Conservation (phyloP, 306 rosid genomes). For the Corylus americana region DNA sequence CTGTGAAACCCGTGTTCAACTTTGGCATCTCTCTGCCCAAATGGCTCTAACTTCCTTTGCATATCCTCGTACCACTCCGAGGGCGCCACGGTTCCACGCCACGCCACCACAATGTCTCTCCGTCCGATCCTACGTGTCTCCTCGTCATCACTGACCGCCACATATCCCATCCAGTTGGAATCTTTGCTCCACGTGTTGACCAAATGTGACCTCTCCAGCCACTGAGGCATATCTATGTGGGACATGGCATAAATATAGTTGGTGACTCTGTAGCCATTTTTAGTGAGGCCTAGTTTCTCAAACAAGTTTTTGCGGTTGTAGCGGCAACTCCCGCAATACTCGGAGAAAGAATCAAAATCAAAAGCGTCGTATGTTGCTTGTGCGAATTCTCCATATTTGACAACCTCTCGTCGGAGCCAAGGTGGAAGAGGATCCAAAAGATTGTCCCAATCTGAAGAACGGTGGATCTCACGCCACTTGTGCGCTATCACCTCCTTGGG, state of each 20-base stretch:
- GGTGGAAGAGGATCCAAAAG: slow-evolving; percentile 61
- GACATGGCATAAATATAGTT: slow-evolving; percentile 67
- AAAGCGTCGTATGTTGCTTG: slow-evolving; percentile 77
- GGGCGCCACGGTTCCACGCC: slow-evolving; percentile 68
- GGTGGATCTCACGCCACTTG: slow-evolving; percentile 60
- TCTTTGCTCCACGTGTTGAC: slow-evolving; percentile 60
- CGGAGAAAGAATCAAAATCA: slow-evolving; percentile 58
- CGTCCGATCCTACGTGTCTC: slow-evolving; percentile 61
- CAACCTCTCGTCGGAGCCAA: slow-evolving; percentile 56
- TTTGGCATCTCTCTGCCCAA: slow-evolving; percentile 44
- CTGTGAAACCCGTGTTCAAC: slow-evolving; percentile 68
- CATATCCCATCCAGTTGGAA: slow-evolving; percentile 71
- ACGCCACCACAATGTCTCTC: slow-evolving; percentile 61
- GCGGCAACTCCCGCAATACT: slow-evolving; percentile 63
- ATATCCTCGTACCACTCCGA: slow-evolving; percentile 69
- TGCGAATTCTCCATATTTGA: slow-evolving; percentile 73
- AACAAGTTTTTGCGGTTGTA: slow-evolving; percentile 44
- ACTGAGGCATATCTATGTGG: slow-evolving; percentile 52
- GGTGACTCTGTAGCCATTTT: slow-evolving; percentile 46
- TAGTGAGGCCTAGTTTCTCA: slow-evolving; percentile 37
- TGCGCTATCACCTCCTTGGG: slow-evolving; percentile 53
- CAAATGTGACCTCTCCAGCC: slow-evolving; percentile 60
- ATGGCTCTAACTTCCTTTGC: slow-evolving; percentile 49
- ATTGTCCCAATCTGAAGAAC: slow-evolving; percentile 43
- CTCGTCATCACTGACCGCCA: slow-evolving; percentile 51